A percentile compares a stretch with the other conserved stretches of the same genome.
Evolutionary conservation across 1,139 yeast genomes (phyloP).

Genomic region (Magnusiomyces ingens): DNA sequence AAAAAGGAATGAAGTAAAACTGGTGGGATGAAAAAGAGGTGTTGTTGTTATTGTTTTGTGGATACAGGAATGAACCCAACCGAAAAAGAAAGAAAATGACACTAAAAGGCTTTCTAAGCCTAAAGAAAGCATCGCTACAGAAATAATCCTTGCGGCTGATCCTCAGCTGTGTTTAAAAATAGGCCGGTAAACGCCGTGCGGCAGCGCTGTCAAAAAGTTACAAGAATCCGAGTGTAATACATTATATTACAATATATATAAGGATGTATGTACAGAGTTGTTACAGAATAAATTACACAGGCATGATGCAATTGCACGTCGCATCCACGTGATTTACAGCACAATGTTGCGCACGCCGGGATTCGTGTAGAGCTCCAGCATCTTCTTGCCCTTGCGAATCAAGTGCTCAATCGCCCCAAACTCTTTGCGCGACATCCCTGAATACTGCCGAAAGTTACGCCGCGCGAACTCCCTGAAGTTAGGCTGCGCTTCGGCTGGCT

Average conservation of each 20-base stretch:
- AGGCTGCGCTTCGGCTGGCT: slow-evolving; percentile 29
- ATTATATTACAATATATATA: not conserved
- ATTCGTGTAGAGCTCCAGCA: slow-evolving; percentile 61
- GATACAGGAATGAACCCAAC: too few species aligned
- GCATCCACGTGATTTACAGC: not conserved
- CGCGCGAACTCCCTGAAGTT: slow-evolving; percentile 37
- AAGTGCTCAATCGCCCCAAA: slow-evolving; percentile 84
- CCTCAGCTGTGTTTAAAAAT: too few species aligned
- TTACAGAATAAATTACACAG: not conserved
- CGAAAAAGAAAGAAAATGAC: too few species aligned
- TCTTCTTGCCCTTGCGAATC: slow-evolving; percentile 65
- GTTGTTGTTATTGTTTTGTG: too few species aligned
- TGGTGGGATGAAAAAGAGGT: too few species aligned
- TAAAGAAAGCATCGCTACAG: too few species aligned
- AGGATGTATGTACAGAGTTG: not conserved
- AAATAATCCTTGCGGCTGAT: too few species aligned
- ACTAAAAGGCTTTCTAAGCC: too few species aligned
- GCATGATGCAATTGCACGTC: too few species aligned
- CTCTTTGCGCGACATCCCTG: slow-evolving; percentile 61
- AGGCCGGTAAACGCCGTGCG: not conserved
- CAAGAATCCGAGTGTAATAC: not conserved
- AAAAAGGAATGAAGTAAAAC: too few species aligned
- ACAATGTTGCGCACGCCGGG: slow-evolving; percentile 31
- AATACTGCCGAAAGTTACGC: slow-evolving; percentile 58
- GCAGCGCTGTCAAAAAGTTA: too few species aligned